Conservation (phyloP, 1,284 basidiomycete species). For the Irpex lacteus region DNA sequence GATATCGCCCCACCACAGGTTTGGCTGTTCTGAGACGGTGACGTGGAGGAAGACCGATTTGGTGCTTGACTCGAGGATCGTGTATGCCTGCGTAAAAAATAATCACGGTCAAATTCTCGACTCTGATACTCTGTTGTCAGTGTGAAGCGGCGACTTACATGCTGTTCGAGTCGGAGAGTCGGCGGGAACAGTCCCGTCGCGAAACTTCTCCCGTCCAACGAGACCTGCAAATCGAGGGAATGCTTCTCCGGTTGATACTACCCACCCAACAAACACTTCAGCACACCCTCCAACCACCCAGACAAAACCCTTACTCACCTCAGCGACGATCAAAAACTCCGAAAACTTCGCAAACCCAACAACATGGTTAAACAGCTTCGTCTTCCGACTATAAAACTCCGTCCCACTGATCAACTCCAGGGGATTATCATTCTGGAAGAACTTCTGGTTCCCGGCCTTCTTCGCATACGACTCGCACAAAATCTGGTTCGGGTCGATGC, state of each 20-base stretch:
- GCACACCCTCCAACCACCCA: conserved; percentile 1
- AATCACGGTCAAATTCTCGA: not conserved
- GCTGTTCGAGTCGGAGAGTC: conserved; percentile 83
- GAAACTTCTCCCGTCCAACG: conserved; percentile 85
- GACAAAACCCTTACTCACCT: conserved; percentile 48
- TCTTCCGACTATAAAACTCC: conserved; percentile 73
- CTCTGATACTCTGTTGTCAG: not conserved
- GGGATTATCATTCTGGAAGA: conserved; percentile 58
- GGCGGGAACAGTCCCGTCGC: conserved; percentile 89
- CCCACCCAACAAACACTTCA: conserved; percentile 9
- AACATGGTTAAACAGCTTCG: conserved; percentile 80
- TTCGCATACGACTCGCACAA: conserved; percentile 87
- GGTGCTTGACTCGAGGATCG: conserved; percentile 92
- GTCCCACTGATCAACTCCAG: conserved; percentile 80
- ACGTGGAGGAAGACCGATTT: conserved; percentile 93
- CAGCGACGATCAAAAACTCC: conserved; percentile 92
- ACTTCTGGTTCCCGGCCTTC: conserved; percentile 80
- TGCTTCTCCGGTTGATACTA: conserved; percentile 61
- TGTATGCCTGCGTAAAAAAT: conserved; percentile 67
- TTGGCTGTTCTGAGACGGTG: conserved; percentile 79
- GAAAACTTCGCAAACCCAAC: conserved; percentile 97
- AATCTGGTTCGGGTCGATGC: conserved; percentile 84
- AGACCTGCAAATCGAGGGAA: conserved; percentile 84
- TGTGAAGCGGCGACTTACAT: conserved; percentile 45
- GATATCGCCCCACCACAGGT: conserved; percentile 86